Base-by-base conservation (phyloP, 768 basidiomycete species). In the Panaeolus papilionaceus region DNA sequence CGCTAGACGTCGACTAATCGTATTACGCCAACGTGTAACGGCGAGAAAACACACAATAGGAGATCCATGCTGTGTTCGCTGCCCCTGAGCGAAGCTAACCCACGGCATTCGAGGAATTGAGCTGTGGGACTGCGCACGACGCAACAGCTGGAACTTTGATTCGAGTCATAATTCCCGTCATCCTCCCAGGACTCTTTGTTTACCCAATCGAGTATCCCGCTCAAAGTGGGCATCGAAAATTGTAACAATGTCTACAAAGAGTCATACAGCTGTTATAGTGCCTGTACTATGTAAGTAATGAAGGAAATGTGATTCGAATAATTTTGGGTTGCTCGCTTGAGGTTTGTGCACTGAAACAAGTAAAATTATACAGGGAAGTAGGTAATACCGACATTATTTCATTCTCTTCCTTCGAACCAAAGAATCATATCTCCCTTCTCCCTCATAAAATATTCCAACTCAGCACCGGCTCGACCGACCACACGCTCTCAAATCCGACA, bases 401-500 rank as follows among this genome's bases (percentile, higher is more conserved):
- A 20, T 47, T 47, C 45, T 44, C 42, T 44, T 44, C 42, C 42
- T n/a, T 44, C 42, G 42, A 44, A 44, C 42, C 14, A 44, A 44
- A 4, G 39, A 40, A 14, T 40, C 42, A 44, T 44, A 44, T 18
- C 42, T 12, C 26, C 47, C 47, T 20, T 23, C 47, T 11, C 18
- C 3, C 26, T 51, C 20, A 51, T 23, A 23, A 12, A 26, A 18
- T 51, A 51, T 51, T 51, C 20, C 47, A 51, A 26, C 47, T 23
- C 47, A 51, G 47, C 47, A 51, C 54, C 28, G 54, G 26, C 54
- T 58, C 54, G 54, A 58, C 54, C 54, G 54, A 28, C 54, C 14
- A 33, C 54, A 16, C 54, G 26, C 20, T 6, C 20, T 9, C 1
- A 49, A 49, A 11, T 14, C 16, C 11, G 26, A 3, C 33, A 28